Evolutionary conservation across 2,329 filamentous ascomycete genomes (phyloP), one percentile per base, ranked within the genome.

Genomic region (Cladosporium halotolerans): DNA sequence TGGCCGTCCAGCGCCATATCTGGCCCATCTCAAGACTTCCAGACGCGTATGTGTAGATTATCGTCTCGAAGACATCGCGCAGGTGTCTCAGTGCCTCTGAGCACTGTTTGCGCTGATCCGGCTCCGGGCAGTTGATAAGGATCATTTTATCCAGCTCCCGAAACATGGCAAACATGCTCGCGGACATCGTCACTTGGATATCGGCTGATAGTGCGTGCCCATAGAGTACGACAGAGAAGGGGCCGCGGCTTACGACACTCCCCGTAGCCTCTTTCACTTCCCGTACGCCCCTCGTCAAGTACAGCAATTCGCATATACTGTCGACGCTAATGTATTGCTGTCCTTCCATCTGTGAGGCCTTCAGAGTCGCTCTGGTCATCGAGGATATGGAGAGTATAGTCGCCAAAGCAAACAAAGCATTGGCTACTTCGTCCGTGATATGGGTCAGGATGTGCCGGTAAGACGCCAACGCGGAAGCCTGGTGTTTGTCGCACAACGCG

Each of bases 401-500:
- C 6, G 59, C 45, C 9, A 58, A 45, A 3, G 62, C 62, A 43
- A 64, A 63, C 31, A 64, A 44, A 9, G 60, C 58, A 11, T 50
- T 54, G 11, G 54, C 57, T 11, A 58, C 53, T 7, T 62, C 58
- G 11, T 48, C 46, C 9, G 57, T 58, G 32, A 63, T 49, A 14
- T 53, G 56, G 2, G 54, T 46, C 28, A 65, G 48, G 1, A 61
- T 57, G 3, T 53, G 45, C 6, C 59, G 59, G 50, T 61, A 62
- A 23, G 54, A 42, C 9, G 57, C 50, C 6, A 65, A 33, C 10
- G 63, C 62, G 9, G 59, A 56, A 11, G 57, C 53, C 33, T 65
- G 63, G 41, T 63, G 62, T 34, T 58, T 62, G 52, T 63, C 62
- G 45, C 54, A 58, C 9, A 61, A 19, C 2, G 36, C 19, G 18